Evolutionary conservation across 2,329 filamentous ascomycete genomes (phyloP).

Genomic region (Aspergillus fijiensis): DNA sequence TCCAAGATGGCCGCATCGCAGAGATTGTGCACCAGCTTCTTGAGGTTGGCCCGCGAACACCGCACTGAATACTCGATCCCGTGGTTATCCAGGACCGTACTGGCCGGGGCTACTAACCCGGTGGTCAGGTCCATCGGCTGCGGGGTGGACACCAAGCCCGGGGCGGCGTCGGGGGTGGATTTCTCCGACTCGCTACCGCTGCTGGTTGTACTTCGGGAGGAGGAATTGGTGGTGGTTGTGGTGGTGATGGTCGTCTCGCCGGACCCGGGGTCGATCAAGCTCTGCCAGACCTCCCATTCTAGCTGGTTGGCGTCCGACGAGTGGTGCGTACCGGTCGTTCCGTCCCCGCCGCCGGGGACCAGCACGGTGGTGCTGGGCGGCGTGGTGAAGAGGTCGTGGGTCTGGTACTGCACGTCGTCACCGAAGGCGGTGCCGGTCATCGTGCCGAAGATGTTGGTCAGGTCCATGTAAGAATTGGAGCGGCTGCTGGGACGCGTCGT

Average conservation of each 20-base stretch:
- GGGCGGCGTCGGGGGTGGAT: background rate
- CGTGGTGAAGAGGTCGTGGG: background rate
- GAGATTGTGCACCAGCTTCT: background rate
- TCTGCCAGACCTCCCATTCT: background rate
- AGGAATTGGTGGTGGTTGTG: background rate
- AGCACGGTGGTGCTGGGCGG: background rate
- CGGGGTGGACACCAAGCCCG: background rate
- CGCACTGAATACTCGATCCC: background rate
- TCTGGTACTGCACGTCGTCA: background rate
- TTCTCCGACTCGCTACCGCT: background rate
- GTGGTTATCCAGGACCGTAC: background rate
- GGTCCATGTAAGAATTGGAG: background rate
- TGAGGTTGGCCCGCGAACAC: background rate
- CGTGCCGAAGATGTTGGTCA: background rate
- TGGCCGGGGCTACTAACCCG: background rate
- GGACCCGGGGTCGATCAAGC: background rate
- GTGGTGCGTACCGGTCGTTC: background rate
- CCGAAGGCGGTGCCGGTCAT: background rate
- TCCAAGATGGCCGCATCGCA: background rate
- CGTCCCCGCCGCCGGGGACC: background rate
- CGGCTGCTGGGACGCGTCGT: background rate
- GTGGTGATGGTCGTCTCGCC: background rate
- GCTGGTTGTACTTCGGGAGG: background rate
- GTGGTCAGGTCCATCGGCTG: background rate
- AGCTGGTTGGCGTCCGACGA: background rate